phyloP scores from a whole-genome alignment of 2,329 filamentous ascomycete genomes.

The Hypoxylon sp. region DNA sequence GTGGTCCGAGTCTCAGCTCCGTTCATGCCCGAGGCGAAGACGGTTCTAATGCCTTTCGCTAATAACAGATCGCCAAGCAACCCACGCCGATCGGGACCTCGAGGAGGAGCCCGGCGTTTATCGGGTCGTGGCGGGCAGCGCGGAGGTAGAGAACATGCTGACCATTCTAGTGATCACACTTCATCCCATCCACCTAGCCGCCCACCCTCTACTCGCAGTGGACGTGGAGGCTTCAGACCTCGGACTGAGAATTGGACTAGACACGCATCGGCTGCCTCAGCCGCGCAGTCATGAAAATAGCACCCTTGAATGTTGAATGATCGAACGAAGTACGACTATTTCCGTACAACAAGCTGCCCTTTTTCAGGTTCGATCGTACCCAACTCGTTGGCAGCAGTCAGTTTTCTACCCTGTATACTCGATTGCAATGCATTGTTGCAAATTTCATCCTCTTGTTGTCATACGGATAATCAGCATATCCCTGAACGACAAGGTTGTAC shows the following conservation, averaged over 20 bases:
- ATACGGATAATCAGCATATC: constrained; percentile 28
- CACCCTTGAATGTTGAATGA: background rate
- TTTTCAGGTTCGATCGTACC: constrained; percentile 15
- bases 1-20: constrained; percentile 61
- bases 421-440: constrained; percentile 29
- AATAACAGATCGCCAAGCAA: constrained; percentile 48
- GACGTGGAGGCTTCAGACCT: constrained; percentile 39
- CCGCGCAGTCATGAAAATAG: constrained; percentile 37
- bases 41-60: constrained; percentile 48
- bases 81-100: constrained; percentile 43
- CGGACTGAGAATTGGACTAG: constrained; percentile 43
- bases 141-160: constrained; percentile 40
- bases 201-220: constrained; percentile 36
- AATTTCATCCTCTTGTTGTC: constrained; percentile 25
- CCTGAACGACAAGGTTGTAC: constrained; percentile 33
- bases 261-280: constrained; percentile 33
- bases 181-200: constrained; percentile 34
- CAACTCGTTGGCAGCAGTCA: background rate
- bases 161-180: constrained; percentile 38
- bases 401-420: constrained; percentile 24
- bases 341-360: constrained; percentile 5
- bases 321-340: constrained; percentile 12
- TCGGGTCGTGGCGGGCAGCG: constrained; percentile 43
- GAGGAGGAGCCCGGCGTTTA: constrained; percentile 41
- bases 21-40: constrained; percentile 61